Evolutionary conservation across 179 eudicot genomes (phyloP).

Genomic region (Drosera spatulata): DNA sequence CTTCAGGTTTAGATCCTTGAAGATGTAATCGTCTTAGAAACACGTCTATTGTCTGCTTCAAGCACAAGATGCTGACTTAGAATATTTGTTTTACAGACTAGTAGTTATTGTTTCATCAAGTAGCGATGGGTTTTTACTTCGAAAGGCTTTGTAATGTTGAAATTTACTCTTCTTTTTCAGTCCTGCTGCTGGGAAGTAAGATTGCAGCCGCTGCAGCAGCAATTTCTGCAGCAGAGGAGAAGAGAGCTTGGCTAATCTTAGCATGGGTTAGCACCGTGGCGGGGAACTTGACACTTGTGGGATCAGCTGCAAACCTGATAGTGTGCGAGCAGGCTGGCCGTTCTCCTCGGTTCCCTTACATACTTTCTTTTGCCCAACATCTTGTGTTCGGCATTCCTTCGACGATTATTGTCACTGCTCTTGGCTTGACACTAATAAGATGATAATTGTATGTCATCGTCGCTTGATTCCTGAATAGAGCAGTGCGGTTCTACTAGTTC

Average conservation of each 20-base stretch:
- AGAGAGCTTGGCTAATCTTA: conserved; percentile 79
- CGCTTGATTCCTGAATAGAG: no score
- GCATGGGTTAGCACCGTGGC: conserved; percentile 98
- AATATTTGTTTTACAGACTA: no score
- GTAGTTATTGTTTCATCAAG: no score
- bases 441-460: not conserved
- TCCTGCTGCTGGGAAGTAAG: conserved; percentile 64
- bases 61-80: no score
- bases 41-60: no score
- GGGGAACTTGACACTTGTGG: conserved; percentile 74
- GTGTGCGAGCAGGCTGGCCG: conserved; percentile 40
- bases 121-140: no score
- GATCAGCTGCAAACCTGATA: conserved; percentile 91
- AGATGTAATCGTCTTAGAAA: no score
- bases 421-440: conserved; percentile 3
- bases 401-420: conserved; percentile 1
- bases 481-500: no score
- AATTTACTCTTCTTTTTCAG: not conserved
- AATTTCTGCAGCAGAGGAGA: conserved; percentile 72
- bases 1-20: no score
- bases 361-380: conserved; percentile 2
- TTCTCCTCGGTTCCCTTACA: conserved; percentile 2
- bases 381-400: conserved; percentile 1
- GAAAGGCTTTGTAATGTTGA: no score
- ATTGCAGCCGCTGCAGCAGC: conserved; percentile 77